A percentile compares a stretch with the other conserved stretches of the same genome.
phyloP scores from a whole-genome alignment of 2,329 filamentous ascomycete species.

The Neocucurbitaria cava region DNA sequence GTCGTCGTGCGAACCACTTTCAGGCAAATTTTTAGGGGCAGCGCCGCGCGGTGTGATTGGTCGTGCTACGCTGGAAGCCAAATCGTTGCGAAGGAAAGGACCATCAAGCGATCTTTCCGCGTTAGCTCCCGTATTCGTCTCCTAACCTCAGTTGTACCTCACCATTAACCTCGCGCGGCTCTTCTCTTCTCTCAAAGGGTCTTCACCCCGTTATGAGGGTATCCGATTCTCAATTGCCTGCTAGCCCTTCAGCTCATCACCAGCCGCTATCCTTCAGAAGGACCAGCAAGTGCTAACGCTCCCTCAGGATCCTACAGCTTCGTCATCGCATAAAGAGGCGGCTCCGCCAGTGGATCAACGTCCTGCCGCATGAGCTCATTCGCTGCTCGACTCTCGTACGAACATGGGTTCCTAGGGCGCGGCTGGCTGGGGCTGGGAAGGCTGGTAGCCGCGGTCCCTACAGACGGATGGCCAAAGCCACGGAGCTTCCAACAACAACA shows the following conservation, averaged over 20 bases:
- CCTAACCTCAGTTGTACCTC: not conserved
- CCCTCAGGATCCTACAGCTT: not conserved
- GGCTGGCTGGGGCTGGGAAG: no score
- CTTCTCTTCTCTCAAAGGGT: not conserved
- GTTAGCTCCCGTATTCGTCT: not conserved
- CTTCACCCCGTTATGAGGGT: not conserved
- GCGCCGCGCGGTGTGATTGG: constrained; percentile 14
- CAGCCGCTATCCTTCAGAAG: not conserved
- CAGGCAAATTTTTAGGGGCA: constrained; percentile 12
- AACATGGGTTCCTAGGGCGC: not conserved
- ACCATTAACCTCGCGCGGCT: not conserved
- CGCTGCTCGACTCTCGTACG: not conserved
- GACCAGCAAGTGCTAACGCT: not conserved
- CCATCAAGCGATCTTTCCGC: not conserved
- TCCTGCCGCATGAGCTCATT: not conserved
- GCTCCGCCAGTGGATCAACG: not conserved
- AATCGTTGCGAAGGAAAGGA: not conserved
- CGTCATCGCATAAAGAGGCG: not conserved
- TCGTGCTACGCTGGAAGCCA: not conserved
- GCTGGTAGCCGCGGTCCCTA: not conserved
- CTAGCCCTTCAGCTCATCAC: not conserved
- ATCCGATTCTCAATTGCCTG: not conserved
- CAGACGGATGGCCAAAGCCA: not conserved
- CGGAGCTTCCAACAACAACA: not conserved
- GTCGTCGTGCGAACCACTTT: constrained; percentile 16